A percentile compares a stretch with the other conserved stretches of the same genome.
These are phyloP conservation scores for Fusarium fujikuroi DNA, from an alignment of 2,329 filamentous ascomycete species.

Conservation along the genomic window DNA sequence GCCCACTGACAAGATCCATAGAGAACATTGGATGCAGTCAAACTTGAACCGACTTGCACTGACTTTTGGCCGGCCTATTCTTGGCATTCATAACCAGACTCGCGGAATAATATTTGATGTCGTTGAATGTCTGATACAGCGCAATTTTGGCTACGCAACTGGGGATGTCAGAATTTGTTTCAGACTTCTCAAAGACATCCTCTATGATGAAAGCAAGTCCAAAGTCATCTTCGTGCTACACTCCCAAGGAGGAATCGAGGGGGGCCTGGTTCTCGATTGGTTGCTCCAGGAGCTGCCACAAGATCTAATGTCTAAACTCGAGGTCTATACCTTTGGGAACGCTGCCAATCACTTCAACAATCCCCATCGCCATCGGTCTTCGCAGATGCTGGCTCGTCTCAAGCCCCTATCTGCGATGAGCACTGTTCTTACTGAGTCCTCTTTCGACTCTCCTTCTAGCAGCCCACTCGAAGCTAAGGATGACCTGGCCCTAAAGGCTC, in stretches of 20 bases:
- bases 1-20: slow-evolving; percentile 41
- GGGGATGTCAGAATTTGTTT: slow-evolving; percentile 72
- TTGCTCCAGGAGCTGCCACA: slow-evolving; percentile 77
- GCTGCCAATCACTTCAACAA: slow-evolving; percentile 87
- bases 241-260: slow-evolving; percentile 81
- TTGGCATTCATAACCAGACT: slow-evolving; percentile 81
- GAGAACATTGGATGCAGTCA: slow-evolving; percentile 73
- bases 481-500: slow-evolving; percentile 17
- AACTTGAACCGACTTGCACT: slow-evolving; percentile 77
- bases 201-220: slow-evolving; percentile 69
- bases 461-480: slow-evolving; percentile 37
- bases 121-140: slow-evolving; percentile 80
- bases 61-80: slow-evolving; percentile 76
- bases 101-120: slow-evolving; percentile 80
- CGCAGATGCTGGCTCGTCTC: slow-evolving; percentile 52
- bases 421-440: slow-evolving; percentile 52
- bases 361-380: slow-evolving; percentile 65
- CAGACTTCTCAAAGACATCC: slow-evolving; percentile 68
- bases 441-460: slow-evolving; percentile 40
- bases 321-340: slow-evolving; percentile 82
- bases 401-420: slow-evolving; percentile 51
- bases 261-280: slow-evolving; percentile 79
- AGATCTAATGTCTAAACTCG: slow-evolving; percentile 72
- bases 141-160: slow-evolving; percentile 78
- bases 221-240: slow-evolving; percentile 81